Conservation (phyloP, 768 basidiomycete genomes). For the Lactifluus hygrophoroides region DNA sequence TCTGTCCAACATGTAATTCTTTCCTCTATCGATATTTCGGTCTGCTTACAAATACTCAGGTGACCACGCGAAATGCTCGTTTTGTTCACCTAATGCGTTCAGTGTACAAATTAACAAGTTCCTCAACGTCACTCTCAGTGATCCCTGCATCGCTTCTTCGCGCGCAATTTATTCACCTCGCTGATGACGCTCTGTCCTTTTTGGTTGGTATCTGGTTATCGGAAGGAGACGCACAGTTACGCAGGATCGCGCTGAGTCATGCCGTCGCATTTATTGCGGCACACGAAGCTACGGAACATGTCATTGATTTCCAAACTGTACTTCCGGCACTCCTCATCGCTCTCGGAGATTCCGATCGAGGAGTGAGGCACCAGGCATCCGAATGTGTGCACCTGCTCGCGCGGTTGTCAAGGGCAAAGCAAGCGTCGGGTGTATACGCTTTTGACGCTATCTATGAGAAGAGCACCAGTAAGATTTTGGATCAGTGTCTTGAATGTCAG, state of each 20-base stretch:
- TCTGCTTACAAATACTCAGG: neutral
- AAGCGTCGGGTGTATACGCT: slow-evolving; percentile 52
- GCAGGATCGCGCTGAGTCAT: slow-evolving; percentile 59
- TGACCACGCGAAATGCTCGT: slow-evolving; percentile 24
- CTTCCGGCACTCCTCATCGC: slow-evolving; percentile 61
- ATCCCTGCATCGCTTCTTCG: slow-evolving; percentile 53
- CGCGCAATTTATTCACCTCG: slow-evolving; percentile 57
- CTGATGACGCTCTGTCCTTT: slow-evolving; percentile 68
- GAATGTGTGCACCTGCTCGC: slow-evolving; percentile 46
- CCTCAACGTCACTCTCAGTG: slow-evolving; percentile 37
- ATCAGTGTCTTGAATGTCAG: neutral
- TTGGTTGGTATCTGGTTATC: slow-evolving; percentile 61
- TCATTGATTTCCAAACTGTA: slow-evolving; percentile 74
- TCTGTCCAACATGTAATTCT: slow-evolving; percentile 5
- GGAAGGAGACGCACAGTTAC: slow-evolving; percentile 28
- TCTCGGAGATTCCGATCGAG: slow-evolving; percentile 37
- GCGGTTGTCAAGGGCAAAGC: slow-evolving; percentile 32
- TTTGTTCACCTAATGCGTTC: slow-evolving; percentile 56
- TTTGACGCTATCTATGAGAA: slow-evolving; percentile 67
- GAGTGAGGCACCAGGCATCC: slow-evolving; percentile 43
- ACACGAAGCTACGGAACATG: slow-evolving; percentile 41
- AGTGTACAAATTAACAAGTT: slow-evolving; percentile 62
- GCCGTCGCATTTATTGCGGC: slow-evolving; percentile 75
- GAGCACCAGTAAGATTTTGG: slow-evolving; percentile 38
- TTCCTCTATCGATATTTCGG: neutral